Evolutionary conservation across 768 basidiomycete genomes (phyloP).

Genomic region (Mycena olivaceomarginata): DNA sequence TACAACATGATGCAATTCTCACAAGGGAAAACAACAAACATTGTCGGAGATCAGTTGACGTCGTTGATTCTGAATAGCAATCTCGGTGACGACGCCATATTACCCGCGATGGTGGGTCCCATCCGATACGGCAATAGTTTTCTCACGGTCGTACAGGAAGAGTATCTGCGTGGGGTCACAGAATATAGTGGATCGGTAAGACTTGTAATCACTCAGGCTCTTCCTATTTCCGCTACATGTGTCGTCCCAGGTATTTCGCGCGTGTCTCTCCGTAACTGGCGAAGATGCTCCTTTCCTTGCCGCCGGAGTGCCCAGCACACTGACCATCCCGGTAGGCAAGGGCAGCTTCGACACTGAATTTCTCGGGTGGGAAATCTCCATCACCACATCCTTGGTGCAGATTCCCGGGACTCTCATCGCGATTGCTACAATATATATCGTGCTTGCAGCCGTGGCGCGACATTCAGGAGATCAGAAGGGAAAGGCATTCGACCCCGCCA

Average conservation of each 20-base stretch:
- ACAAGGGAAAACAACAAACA: neutral
- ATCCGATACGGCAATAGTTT: neutral
- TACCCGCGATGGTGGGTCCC: conserved; percentile 3
- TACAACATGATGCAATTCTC: conserved; percentile 1
- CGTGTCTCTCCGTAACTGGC: conserved; percentile 4
- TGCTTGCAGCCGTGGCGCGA: neutral
- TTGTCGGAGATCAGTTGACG: conserved; percentile 3
- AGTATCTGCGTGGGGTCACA: conserved; percentile 1
- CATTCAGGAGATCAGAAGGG: conserved; percentile 4
- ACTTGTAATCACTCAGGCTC: neutral
- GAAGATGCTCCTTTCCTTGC: neutral
- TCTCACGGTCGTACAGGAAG: neutral
- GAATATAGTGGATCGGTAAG: conserved; percentile 12
- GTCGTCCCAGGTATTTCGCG: conserved; percentile 12
- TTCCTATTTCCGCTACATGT: conserved; percentile 1
- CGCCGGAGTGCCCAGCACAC: neutral
- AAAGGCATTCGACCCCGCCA: neutral
- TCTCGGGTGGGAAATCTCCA: conserved; percentile 1
- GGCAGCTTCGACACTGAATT: conserved; percentile 6
- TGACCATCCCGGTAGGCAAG: neutral
- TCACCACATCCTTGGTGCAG: neutral
- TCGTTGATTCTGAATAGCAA: conserved; percentile 6
- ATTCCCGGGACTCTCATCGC: neutral
- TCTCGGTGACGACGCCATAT: conserved; percentile 3
- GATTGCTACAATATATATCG: conserved; percentile 3